Base-by-base conservation (phyloP, 495 filamentous ascomycete genomes). In the Hypoxylon fuscum region DNA sequence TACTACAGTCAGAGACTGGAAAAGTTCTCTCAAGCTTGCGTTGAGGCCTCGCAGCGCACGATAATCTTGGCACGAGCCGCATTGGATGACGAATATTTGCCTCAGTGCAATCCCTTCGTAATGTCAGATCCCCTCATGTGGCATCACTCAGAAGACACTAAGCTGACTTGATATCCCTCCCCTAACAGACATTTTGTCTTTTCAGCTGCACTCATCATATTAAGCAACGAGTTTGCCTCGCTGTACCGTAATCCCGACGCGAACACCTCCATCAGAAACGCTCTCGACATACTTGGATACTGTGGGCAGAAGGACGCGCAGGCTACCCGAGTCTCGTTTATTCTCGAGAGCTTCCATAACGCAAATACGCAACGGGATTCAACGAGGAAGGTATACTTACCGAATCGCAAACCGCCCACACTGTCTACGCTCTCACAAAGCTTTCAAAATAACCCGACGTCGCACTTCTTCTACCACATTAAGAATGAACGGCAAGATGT, bases 21-120 rank as follows among this genome's bases (percentile, higher is more conserved):
- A 31, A 82, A 81, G 38, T 91, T 90, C 62, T 85, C 86, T 17
- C 85, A 90, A 57, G 85, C 87, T 38, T 92, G 88, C 55, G 84
- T 92, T 3, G 79, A 85, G 48, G 88, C 89, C 2, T 88, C 87
- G 0, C 80, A 84, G n/a, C 85, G 88, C 44, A 88, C 85, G 1
- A 81, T 91, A 22, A 81, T 84, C 34, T 75, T 88, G 17, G 77
- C 87, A 4, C 81, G 86, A 53, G 79, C 77, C 51, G 85, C 87
- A 5, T 73, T 82, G 27, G 81, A 84, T 51, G 82, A 78, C 12
- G 68, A 77, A 9, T 87, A 88, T 55, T 77, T 91, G n/a, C 85
- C 89, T 0, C 83, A 79, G 38, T 78, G 88, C 21, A 84, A 90
- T 43, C 88, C 89, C 0, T 89, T 90, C 51, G 72, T 90, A 60